Evolutionary conservation across 768 basidiomycete species (phyloP), one percentile per base, ranked within the genome.

Genomic region (Daedaleopsis sinensis): DNA sequence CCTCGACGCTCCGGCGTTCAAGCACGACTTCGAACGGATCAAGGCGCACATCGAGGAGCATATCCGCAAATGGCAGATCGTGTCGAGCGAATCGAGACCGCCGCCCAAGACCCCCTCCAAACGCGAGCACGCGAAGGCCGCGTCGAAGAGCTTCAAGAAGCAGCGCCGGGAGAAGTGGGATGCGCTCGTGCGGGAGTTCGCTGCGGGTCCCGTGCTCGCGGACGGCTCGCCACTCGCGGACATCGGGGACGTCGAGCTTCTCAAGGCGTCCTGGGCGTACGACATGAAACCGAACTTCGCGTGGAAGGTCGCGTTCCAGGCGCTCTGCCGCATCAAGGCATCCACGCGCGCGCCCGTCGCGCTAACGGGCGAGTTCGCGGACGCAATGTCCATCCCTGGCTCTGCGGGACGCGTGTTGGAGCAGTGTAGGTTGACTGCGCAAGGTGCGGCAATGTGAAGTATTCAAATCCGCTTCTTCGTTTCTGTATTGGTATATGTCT

Each of bases 241-340:
- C 10, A 4, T 65, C 21, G 59, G 38, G 9, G 52, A 61, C 27
- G 13, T 63, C 23, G 62, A 50, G 18, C 50, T 16, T 21, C 43
- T 67, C 47, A 56, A 61, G 57, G 69, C 87, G 0, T 88, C 88
- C 0, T 84, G 77, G 43, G 87, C 89, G 0, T 83, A 83, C 56
- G 37, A 5, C 0, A 55, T 65, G n/a, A 63, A 63, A 1, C 35
- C 63, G 9, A 57, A 10, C 0, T 87, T 89, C 56, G 86, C 73
- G 0, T 87, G 87, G 66, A 63, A 65, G 0, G 79, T 89, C 36
- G 87, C 88, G 0, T 88, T 84, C 63, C 66, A 63, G 16, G 75
- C 77, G 1, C 65, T 89, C 1, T 86, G 85, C 63, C 52, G 47
- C 5, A 83, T 90, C 74, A 89, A 90, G 69, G 85, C 85, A 0